These are phyloP conservation scores for Boletus rufocinnamomeus DNA, from an alignment of 768 basidiomycete genomes.

Conservation along the genomic window DNA sequence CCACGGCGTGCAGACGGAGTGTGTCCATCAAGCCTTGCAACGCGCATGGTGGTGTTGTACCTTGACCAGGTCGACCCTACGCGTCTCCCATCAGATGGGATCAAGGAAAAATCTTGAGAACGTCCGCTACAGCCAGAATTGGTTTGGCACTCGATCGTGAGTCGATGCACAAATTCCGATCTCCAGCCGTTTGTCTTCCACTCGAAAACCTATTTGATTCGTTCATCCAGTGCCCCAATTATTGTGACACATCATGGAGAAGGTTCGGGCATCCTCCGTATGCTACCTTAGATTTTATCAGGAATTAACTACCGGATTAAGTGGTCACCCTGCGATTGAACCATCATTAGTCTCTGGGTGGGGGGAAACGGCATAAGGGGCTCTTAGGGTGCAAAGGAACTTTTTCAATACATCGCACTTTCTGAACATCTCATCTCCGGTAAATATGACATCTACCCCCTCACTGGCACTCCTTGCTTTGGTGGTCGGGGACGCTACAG, in stretches of 20 bases:
- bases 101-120: too few species aligned
- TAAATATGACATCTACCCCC: constrained; percentile 5
- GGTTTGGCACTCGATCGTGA: too few species aligned
- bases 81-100: not conserved
- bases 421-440: not conserved
- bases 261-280: too few species aligned
- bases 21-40: not conserved
- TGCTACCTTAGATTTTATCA: too few species aligned
- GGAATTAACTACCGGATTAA: too few species aligned
- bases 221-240: too few species aligned
- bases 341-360: not conserved
- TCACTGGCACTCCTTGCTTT: constrained; percentile 11
- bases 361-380: not conserved
- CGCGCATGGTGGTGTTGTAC: not conserved
- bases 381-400: not conserved
- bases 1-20: not conserved
- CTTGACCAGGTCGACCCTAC: not conserved
- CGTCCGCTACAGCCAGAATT: too few species aligned
- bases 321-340: not conserved
- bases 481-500: not conserved
- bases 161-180: too few species aligned
- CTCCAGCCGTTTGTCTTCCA: too few species aligned
- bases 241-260: too few species aligned
- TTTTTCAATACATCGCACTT: not conserved
- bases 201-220: too few species aligned